A percentile compares a stretch with the other conserved stretches of the same genome.
These are phyloP conservation scores for Geotrichum macrosporum DNA, from an alignment of 1,139 yeast genomes.

Conservation along the genomic window DNA sequence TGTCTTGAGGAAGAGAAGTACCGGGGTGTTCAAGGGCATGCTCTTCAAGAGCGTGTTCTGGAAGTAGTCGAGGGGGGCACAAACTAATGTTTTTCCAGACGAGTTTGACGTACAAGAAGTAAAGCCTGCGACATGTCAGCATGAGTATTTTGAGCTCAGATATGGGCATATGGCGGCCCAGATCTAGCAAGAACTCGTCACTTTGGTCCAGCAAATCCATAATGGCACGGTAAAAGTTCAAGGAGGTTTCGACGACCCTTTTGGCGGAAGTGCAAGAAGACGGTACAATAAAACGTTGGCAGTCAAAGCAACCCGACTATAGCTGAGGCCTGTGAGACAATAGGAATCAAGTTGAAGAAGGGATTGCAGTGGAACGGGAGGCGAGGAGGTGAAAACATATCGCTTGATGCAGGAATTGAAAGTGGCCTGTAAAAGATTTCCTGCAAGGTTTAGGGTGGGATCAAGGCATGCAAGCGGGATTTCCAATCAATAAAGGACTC, in stretches of 20 bases:
- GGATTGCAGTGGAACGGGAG: neutral
- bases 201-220: slow-evolving; percentile 19
- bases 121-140: slow-evolving; percentile 18
- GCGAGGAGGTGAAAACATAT: neutral
- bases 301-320: too few relatives aligned
- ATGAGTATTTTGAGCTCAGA: slow-evolving; percentile 15
- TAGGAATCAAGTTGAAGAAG: too few relatives aligned
- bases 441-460: slow-evolving; percentile 9
- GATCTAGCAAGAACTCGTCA: slow-evolving; percentile 17
- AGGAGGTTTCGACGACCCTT: too few relatives aligned
- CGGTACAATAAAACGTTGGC: too few relatives aligned
- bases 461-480: neutral
- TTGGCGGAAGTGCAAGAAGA: too few relatives aligned
- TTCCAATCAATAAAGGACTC: neutral
- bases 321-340: too few relatives aligned
- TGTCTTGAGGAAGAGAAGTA: slow-evolving; percentile 20
- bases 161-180: slow-evolving; percentile 18
- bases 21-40: slow-evolving; percentile 21
- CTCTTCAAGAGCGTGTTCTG: slow-evolving; percentile 20
- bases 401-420: too few relatives aligned
- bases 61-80: slow-evolving; percentile 20
- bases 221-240: too few relatives aligned
- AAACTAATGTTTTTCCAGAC: slow-evolving; percentile 17
- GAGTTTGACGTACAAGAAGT: slow-evolving; percentile 14
- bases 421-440: too few relatives aligned